These are phyloP conservation scores for Penicillium atrosanguineum DNA, from an alignment of 495 filamentous ascomycete species.

Conservation along the genomic window DNA sequence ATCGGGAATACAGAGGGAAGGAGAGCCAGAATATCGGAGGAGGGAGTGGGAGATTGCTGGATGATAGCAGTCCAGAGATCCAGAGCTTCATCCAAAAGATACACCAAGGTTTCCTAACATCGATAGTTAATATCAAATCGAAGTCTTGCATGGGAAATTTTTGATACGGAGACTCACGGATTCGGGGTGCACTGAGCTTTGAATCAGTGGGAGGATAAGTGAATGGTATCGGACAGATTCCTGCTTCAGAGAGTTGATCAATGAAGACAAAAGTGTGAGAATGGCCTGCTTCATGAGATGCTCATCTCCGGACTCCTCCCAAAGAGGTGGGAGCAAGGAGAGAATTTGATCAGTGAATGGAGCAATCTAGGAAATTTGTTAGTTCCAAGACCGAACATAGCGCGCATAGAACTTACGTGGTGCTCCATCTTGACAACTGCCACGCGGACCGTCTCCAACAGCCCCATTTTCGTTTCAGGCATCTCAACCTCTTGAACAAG, in stretches of 20 bases:
- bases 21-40: constrained; percentile 64
- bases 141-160: not conserved
- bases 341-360: constrained; percentile 81
- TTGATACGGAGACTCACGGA: constrained; percentile 48
- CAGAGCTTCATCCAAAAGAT: constrained; percentile 87
- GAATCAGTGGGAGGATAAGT: constrained; percentile 74
- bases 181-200: constrained; percentile 71
- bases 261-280: constrained; percentile 72
- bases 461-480: constrained; percentile 81
- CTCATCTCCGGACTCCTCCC: constrained; percentile 77
- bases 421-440: constrained; percentile 80
- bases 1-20: constrained; percentile 66
- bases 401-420: constrained; percentile 45
- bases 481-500: constrained; percentile 79
- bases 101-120: constrained; percentile 65
- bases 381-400: not conserved
- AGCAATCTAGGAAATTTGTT: constrained; percentile 43
- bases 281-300: constrained; percentile 91
- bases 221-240: constrained; percentile 69
- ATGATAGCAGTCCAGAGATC: constrained; percentile 84
- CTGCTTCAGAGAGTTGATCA: constrained; percentile 75
- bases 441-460: constrained; percentile 76
- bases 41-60: constrained; percentile 62
- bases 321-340: constrained; percentile 73
- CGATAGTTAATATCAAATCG: not conserved